Evolutionary conservation across 2,329 filamentous ascomycete genomes (phyloP), one percentile per base, ranked within the genome.

Genomic region (Diaporthe sp.): DNA sequence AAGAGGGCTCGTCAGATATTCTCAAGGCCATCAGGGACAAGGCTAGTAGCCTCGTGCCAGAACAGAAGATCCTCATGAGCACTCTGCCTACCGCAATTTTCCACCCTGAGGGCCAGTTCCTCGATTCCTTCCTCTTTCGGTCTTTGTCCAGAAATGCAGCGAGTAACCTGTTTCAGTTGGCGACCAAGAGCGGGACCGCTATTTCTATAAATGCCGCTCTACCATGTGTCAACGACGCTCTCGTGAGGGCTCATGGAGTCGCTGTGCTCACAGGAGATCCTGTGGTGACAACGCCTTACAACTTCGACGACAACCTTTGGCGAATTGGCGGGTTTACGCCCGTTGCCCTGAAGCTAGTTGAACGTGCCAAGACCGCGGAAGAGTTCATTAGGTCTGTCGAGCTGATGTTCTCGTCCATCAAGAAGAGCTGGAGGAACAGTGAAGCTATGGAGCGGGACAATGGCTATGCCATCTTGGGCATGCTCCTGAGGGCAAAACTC

Each of bases 381-480:
- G 92, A 92, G 58, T 91, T 96, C 38, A 85, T 96, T 13, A 90
- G 94, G 71, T 92, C 96, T 1, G 92, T 97, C 3, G 92, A 97
- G 79, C 93, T 97, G 79, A 87, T 98, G 35, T 95, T 98, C 76
- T 91, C 94, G 77, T 95, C 94, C 75, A 94, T 98, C 67, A 93
- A 94, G 77, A 93, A 94, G 77, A 98, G 94, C 81, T 99, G 97
- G 97, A 91, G 97, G 77, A 98, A 98, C 78, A 98, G 97, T 78
- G 97, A 99, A 82, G 96, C 97, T 35, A 98, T 99, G 94, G 97
- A 99, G 83, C 92, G 94, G 79, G 95, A 97, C 75, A 97, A 97
- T 78, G 97, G 96, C 0, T 99, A 98, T 81, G 93, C 94, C 35
- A 94, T 98, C 47, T 85, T 99, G 68, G 94, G 94, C 54, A 92